These are phyloP conservation scores for Colletotrichum truncatum DNA, from an alignment of 2,329 filamentous ascomycete species.

Conservation along the genomic window DNA sequence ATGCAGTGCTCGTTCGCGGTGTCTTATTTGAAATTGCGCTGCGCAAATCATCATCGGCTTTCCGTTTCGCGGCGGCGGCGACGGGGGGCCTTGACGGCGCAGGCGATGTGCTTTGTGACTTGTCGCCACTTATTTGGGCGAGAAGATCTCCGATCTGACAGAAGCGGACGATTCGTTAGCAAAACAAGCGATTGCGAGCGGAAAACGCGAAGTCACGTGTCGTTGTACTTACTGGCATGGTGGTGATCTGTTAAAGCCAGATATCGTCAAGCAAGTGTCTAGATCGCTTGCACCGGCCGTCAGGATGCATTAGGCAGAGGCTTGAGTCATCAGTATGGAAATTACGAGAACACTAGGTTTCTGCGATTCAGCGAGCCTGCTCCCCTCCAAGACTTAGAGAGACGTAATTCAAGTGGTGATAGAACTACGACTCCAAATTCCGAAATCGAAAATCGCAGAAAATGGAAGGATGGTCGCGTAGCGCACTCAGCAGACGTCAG, in stretches of 20 bases:
- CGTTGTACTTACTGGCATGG: constrained; percentile 32
- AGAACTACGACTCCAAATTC: not conserved
- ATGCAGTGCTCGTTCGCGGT: constrained; percentile 40
- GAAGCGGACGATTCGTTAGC: not conserved
- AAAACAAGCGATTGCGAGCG: not conserved
- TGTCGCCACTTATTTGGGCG: constrained; percentile 68
- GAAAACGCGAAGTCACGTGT: not conserved
- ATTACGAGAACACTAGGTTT: constrained; percentile 18
- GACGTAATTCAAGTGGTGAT: not conserved
- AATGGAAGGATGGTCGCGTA: constrained; percentile 2
- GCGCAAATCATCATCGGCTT: constrained; percentile 61
- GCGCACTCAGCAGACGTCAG: not conserved
- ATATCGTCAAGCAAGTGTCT: constrained; percentile 30
- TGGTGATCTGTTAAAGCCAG: constrained; percentile 21
- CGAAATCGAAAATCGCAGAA: constrained; percentile 7
- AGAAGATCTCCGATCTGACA: constrained; percentile 62
- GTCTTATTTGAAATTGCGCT: constrained; percentile 50
- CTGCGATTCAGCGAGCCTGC: constrained; percentile 20
- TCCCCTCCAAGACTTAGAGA: constrained; percentile 5
- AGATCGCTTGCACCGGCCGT: constrained; percentile 29
- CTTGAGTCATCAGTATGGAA: constrained; percentile 30
- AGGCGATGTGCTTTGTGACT: constrained; percentile 47
- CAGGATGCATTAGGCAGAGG: constrained; percentile 28
- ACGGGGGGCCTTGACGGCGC: constrained; percentile 41
- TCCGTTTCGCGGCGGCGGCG: constrained; percentile 58